Evolutionary conservation across 2,329 filamentous ascomycete species (phyloP).

Genomic region (Fusarium nurragi): DNA sequence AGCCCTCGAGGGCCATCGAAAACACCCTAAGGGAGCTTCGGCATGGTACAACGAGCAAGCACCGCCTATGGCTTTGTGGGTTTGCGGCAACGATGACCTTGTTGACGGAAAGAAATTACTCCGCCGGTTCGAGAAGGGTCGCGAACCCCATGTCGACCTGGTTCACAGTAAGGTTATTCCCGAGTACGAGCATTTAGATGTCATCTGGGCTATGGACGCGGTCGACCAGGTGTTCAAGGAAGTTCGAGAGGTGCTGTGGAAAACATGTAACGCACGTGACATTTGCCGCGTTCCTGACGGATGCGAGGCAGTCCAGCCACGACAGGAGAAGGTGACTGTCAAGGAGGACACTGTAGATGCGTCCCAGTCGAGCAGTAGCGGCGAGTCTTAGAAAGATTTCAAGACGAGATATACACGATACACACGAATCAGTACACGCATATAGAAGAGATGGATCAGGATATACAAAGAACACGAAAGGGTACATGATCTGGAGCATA

Average conservation of each 20-base stretch:
- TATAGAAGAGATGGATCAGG: not conserved
- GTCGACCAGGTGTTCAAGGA: conserved; percentile 85
- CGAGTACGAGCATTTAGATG: conserved; percentile 92
- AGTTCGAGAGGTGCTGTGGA: conserved; percentile 84
- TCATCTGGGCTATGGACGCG: conserved; percentile 93
- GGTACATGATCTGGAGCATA: not conserved
- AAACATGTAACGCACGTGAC: conserved; percentile 68
- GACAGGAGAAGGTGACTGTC: conserved; percentile 42
- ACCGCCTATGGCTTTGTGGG: conserved; percentile 89
- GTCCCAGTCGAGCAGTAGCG: conserved; percentile 40
- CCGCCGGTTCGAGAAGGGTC: conserved; percentile 75
- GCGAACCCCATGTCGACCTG: conserved; percentile 82
- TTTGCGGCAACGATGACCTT: conserved; percentile 82
- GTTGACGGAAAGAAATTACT: conserved; percentile 84
- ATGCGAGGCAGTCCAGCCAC: conserved; percentile 63
- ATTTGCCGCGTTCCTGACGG: conserved; percentile 71
- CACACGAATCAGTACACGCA: conserved; percentile 12
- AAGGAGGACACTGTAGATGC: conserved; percentile 24
- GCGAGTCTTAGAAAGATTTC: conserved; percentile 15
- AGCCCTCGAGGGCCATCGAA: conserved; percentile 48
- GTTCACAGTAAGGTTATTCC: conserved; percentile 86
- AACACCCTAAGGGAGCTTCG: conserved; percentile 59
- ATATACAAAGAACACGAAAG: not conserved
- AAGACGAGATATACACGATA: conserved; percentile 13
- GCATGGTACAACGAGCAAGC: conserved; percentile 85